Base-by-base conservation (phyloP, 805 yeast species). In the Ogataea pini region DNA sequence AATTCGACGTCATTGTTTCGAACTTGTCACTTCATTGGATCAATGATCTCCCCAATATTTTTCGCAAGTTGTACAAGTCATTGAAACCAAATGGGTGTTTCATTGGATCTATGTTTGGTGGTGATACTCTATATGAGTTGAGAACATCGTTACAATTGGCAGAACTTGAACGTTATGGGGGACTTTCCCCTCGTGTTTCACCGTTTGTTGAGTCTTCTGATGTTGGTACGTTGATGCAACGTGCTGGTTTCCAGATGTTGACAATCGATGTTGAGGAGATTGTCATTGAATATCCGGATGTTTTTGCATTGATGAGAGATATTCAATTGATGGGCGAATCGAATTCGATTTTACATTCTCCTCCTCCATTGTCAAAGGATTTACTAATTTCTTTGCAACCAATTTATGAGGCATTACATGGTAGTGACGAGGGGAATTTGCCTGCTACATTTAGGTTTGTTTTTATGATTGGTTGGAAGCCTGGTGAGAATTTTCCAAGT, bases 391-490 rank as follows among this genome's bases (percentile, higher is more conserved):
- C 94, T 0, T 83, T 92, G 0, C 85, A 85, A 50, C 85, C 87
- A 20, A 86, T 89, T 29, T 89, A 89, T 64, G 74, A 73, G 53
- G 71, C 79, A 5, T 70, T 89, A 63, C 92, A 89, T 62, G 90
- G 89, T 1, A 87, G 79, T 50, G 70, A 67, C 2, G 79, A 72
- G 55, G 58, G 67, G 1, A 70, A 80, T 0, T 63, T 88, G n/a
- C 96, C 96, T 1, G 90, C 89, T 8, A 88, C 96, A 0, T 89
- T 79, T 67, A 71, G 89, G 51, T 79, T 89, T 46, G 79, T 88
- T 20, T 85, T 84, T 62, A 84, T 88, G 89, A 86, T 89, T 61
- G 96, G 96, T 2, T 89, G 96, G 96, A 89, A 86, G 63, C 82
- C 83, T 54, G 77, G 87, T 46, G 78, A 79, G 6, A 62, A 67